Evolutionary conservation across 371 early-diverging fungal genomes (phyloP).

Genomic region (Mucor lusitanicus): DNA sequence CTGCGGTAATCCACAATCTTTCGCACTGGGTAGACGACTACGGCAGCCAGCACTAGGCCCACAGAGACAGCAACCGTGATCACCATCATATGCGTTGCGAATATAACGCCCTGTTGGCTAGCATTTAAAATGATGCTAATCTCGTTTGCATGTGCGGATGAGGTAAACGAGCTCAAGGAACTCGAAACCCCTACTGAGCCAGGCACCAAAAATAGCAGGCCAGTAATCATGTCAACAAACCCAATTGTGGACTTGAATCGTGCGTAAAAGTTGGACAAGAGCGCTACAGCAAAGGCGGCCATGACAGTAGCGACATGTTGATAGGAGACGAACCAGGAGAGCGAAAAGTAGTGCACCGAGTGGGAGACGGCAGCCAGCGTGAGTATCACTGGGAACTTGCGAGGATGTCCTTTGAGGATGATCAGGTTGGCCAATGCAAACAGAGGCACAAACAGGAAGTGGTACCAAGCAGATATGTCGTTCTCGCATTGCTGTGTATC

Average conservation of each 20-base stretch:
- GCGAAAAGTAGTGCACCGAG: constrained; percentile 22
- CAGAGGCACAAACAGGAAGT: constrained; percentile 27
- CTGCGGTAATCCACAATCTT: constrained; percentile 25
- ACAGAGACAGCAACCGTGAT: constrained; percentile 37
- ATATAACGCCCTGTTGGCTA: constrained; percentile 35
- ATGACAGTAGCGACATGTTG: constrained; percentile 33
- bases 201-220: constrained; percentile 34
- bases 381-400: constrained; percentile 29
- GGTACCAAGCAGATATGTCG: constrained; percentile 23
- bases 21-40: constrained; percentile 29
- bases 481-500: constrained; percentile 22
- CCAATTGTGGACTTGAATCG: constrained; percentile 29
- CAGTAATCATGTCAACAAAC: constrained; percentile 41
- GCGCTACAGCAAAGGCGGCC: constrained; percentile 32
- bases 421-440: constrained; percentile 29
- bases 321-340: constrained; percentile 24
- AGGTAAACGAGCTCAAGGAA: constrained; percentile 23
- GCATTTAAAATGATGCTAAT: constrained; percentile 33
- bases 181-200: constrained; percentile 39
- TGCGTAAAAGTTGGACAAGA: constrained; percentile 29
- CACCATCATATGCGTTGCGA: constrained; percentile 43
- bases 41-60: constrained; percentile 33
- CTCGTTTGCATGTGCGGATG: constrained; percentile 25
- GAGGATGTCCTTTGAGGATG: constrained; percentile 16
- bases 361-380: constrained; percentile 25